Base-by-base conservation (phyloP, 805 yeast species). In the Lachancea mirantina region DNA sequence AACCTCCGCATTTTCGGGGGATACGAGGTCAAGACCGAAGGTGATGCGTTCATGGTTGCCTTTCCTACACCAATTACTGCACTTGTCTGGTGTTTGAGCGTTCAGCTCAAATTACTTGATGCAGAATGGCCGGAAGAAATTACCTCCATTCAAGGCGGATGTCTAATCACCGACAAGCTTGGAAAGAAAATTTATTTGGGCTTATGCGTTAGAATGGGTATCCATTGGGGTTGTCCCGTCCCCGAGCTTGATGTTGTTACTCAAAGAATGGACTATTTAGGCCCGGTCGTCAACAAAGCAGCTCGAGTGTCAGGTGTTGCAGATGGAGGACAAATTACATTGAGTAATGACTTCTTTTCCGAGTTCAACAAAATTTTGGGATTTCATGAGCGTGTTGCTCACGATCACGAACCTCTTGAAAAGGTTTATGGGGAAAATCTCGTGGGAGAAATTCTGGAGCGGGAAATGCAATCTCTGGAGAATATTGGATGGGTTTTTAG, bases 41-140 rank as follows among this genome's bases (percentile, higher is more conserved):
- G 99, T 52, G 99, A 92, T 67, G 95, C 98, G 0, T 92, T 92
- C 48, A 88, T 92, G 84, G 96, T 92, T 9, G 84, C 96, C 8
- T 92, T 92, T 57, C 95, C 96, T 0, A 79, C 95, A 0, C 89
- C 95, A 1, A 74, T 89, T 0, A 70, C 89, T 13, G 97, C 97
- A 0, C 64, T 92, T 40, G 67, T 85, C 22, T 92, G 98, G 97
- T 85, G 96, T 64, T 78, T 88, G 55, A 79, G 83, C 29, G 95
- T 89, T 5, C 99, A 92, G 56, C 72, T 79, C 35, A 94, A 84
- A 53, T 52, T 83, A 9, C 63, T 92, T 30, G 69, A 75, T 8
- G 94, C 87, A 5, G 95, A 87, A 42, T 92, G 99, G 99, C 98
- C 98, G 0, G 74, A 81, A 2, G 96, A 89, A 49, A 85, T 92